Evolutionary conservation across 164 flowering plant species (phyloP).

Genomic region (Chloranthus sessilifolius): DNA sequence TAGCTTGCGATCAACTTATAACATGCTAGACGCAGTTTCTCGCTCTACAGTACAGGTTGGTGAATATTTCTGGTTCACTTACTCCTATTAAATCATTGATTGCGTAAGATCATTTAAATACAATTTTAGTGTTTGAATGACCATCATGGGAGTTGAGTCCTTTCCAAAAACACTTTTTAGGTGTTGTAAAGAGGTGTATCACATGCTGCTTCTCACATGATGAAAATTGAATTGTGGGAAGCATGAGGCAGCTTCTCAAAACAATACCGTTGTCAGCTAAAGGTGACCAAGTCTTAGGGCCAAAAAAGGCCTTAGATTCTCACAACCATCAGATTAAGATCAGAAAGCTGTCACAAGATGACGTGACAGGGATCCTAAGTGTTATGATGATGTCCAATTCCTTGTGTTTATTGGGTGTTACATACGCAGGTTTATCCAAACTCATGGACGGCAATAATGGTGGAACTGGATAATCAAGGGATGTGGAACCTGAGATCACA

Average conservation of each 20-base stretch:
- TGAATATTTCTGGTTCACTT: not conserved
- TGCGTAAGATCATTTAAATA: not conserved
- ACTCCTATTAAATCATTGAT: no score
- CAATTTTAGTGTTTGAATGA: no score
- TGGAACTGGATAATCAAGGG: constrained; percentile 31
- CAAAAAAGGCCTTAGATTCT: no score
- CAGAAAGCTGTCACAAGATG: no score
- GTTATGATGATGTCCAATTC: no score
- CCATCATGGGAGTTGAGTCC: not conserved
- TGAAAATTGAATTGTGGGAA: no score
- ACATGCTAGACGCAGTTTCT: constrained; percentile 29
- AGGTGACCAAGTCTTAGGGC: no score
- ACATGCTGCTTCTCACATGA: not conserved
- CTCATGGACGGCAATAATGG: constrained; percentile 33
- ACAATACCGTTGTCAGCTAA: not conserved
- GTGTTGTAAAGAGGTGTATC: not conserved
- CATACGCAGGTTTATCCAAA: constrained; percentile 29
- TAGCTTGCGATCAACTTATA: constrained; percentile 17
- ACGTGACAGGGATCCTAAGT: no score
- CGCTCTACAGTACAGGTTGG: constrained; percentile 35
- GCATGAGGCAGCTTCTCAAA: no score
- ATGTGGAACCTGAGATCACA: constrained; percentile 43
- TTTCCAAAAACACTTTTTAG: no score
- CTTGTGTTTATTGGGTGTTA: not conserved
- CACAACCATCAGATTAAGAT: no score